phyloP scores from a whole-genome alignment of 305 asterid genomes.

The Fraxinus nigra region DNA sequence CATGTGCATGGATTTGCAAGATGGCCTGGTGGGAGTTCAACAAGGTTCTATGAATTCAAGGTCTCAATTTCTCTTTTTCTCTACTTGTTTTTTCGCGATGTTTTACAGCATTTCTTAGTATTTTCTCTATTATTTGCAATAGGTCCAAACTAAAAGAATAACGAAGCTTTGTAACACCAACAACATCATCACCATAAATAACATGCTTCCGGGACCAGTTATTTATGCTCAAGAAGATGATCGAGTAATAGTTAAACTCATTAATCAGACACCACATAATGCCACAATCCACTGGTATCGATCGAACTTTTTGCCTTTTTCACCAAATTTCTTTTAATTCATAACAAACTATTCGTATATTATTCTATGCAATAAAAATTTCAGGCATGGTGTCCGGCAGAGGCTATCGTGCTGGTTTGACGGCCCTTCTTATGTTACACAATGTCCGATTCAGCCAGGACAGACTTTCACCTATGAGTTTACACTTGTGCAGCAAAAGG shows the following conservation, averaged over 20 bases:
- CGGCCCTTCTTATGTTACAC: constrained; percentile 69
- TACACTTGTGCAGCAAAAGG: constrained; percentile 55
- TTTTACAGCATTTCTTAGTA: not conserved
- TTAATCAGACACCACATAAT: constrained; percentile 50
- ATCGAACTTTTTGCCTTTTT: not conserved
- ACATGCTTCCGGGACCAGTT: constrained; percentile 61
- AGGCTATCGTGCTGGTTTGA: constrained; percentile 62
- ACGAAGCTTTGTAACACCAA: constrained; percentile 49
- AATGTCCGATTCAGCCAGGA: constrained; percentile 67
- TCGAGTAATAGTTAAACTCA: constrained; percentile 40
- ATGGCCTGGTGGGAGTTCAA: constrained; percentile 50
- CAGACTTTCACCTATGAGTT: constrained; percentile 57
- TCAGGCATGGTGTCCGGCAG: constrained; percentile 70
- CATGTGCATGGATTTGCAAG: constrained; percentile 23
- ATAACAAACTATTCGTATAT: not conserved
- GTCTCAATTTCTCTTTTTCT: constrained; percentile 17
- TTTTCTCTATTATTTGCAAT: not conserved
- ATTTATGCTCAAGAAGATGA: constrained; percentile 66
- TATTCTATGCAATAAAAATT: not conserved
- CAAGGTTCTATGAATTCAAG: constrained; percentile 59
- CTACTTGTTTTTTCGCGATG: not conserved
- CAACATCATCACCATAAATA: constrained; percentile 51
- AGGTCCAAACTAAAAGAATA: constrained; percentile 54
- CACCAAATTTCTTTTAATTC: not conserved
- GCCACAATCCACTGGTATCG: constrained; percentile 63